phyloP scores from a whole-genome alignment of 495 filamentous ascomycete genomes.

The Apodospora peruviana region DNA sequence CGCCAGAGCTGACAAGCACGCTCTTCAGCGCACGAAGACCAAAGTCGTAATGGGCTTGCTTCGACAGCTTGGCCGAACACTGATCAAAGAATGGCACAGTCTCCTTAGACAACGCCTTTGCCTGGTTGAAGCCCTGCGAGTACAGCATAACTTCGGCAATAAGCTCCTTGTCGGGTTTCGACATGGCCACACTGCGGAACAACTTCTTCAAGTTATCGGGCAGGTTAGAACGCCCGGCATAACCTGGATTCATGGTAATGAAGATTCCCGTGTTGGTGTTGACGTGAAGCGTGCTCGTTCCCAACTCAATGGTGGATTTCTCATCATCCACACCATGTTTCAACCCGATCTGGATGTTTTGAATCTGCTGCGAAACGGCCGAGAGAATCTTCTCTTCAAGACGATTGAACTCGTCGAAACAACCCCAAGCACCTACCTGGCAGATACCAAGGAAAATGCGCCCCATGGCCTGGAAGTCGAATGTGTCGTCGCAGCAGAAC shows the following conservation, averaged over 20 bases:
- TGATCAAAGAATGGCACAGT: constrained; percentile 97
- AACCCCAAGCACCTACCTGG: constrained; percentile 98
- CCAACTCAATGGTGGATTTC: constrained; percentile 84
- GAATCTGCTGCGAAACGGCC: constrained; percentile 96
- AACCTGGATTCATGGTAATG: constrained; percentile 99
- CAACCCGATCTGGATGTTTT: constrained; percentile 95
- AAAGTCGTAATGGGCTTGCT: constrained; percentile 99
- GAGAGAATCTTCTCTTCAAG: constrained; percentile 95
- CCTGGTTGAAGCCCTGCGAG: constrained; percentile 96
- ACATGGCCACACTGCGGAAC: constrained; percentile 99
- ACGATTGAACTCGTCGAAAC: constrained; percentile 99
- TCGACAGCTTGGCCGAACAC: constrained; percentile 73
- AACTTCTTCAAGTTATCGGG: constrained; percentile 99
- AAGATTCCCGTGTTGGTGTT: constrained; percentile 95
- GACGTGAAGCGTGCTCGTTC: constrained; percentile 80
- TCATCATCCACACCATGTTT: constrained; percentile 72
- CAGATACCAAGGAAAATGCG: constrained; percentile 99
- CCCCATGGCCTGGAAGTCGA: constrained; percentile 99
- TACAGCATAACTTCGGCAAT: constrained; percentile 99
- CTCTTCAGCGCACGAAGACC: constrained; percentile 96
- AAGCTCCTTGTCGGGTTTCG: constrained; percentile 97
- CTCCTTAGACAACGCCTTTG: constrained; percentile 85
- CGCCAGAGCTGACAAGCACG: constrained; percentile 94
- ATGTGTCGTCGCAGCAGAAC: constrained; percentile 98
- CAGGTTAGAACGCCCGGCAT: constrained; percentile 94